phyloP scores from a whole-genome alignment of 257 asterid species.

The Verbena officinalis region DNA sequence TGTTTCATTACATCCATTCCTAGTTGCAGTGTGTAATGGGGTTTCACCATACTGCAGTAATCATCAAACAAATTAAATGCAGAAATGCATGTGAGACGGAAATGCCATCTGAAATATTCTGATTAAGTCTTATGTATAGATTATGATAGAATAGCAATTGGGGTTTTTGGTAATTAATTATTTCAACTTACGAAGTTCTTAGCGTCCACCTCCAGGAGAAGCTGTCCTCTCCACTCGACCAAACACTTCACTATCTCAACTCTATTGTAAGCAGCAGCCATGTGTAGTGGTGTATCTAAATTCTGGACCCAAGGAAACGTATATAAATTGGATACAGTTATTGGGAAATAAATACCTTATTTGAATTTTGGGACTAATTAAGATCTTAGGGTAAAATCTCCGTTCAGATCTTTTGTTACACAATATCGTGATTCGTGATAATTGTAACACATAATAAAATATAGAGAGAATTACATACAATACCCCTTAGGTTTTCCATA shows the following conservation, averaged over 20 bases:
- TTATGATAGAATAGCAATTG: background rate
- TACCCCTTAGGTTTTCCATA: no score
- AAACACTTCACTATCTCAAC: conserved; percentile 37
- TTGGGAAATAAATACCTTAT: no score
- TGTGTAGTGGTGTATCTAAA: conserved; percentile 47
- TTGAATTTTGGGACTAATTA: no score
- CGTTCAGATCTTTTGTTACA: no score
- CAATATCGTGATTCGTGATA: no score
- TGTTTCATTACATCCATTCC: conserved; percentile 40
- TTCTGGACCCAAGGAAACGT: conserved; percentile 31
- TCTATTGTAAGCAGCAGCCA: conserved; percentile 39
- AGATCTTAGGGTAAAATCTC: no score
- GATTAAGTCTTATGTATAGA: background rate
- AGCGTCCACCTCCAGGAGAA: conserved; percentile 43
- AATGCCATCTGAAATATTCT: background rate
- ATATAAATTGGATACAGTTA: no score
- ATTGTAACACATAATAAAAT: no score
- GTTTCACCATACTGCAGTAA: conserved; percentile 57
- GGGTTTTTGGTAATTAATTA: background rate
- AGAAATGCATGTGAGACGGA: no score
- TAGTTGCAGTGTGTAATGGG: conserved; percentile 51
- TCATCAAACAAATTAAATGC: conserved; percentile 7
- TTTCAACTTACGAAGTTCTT: conserved; percentile 41
- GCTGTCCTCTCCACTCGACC: conserved; percentile 40
- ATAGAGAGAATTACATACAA: no score